These are phyloP conservation scores for Acorus gramineus DNA, from an alignment of 106 monocot genomes.

Conservation along the genomic window DNA sequence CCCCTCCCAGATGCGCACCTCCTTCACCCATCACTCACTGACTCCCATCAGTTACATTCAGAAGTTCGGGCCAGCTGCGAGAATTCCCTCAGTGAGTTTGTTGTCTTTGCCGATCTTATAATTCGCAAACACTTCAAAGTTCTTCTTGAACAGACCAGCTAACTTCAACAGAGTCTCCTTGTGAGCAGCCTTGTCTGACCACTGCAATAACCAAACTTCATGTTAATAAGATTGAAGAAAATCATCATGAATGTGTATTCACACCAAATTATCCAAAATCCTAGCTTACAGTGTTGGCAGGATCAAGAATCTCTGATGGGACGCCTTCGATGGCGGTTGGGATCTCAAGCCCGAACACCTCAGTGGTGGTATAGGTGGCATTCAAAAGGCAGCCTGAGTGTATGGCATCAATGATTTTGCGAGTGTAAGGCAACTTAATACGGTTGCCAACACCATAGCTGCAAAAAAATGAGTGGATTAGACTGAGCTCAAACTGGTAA, in stretches of 20 bases:
- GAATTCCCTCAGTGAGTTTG: conserved; percentile 78
- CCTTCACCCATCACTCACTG: too few relatives aligned
- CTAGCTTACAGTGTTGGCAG: conserved; percentile 57
- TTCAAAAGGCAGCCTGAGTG: conserved; percentile 71
- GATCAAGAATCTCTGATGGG: conserved; percentile 72
- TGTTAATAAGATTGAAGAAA: neutral
- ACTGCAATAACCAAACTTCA: conserved; percentile 25
- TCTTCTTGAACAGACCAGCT: conserved; percentile 81
- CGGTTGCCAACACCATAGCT: conserved; percentile 89
- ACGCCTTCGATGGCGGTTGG: conserved; percentile 61
- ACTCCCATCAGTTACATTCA: too few relatives aligned
- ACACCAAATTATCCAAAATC: too few relatives aligned
- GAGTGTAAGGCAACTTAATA: conserved; percentile 67
- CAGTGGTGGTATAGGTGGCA: conserved; percentile 51
- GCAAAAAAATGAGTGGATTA: neutral
- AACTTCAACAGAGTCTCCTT: conserved; percentile 85
- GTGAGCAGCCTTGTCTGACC: conserved; percentile 59
- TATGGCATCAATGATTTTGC: conserved; percentile 87
- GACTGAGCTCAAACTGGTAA: neutral
- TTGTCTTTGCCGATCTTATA: conserved; percentile 77
- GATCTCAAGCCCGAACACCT: conserved; percentile 84
- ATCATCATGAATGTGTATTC: neutral
- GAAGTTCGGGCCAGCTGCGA: conserved; percentile 67
- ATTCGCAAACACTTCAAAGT: conserved; percentile 78
- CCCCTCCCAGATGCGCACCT: too few relatives aligned